These are phyloP conservation scores for Candida nonsorbophila DNA, from an alignment of 805 yeast genomes.

Conservation along the genomic window DNA sequence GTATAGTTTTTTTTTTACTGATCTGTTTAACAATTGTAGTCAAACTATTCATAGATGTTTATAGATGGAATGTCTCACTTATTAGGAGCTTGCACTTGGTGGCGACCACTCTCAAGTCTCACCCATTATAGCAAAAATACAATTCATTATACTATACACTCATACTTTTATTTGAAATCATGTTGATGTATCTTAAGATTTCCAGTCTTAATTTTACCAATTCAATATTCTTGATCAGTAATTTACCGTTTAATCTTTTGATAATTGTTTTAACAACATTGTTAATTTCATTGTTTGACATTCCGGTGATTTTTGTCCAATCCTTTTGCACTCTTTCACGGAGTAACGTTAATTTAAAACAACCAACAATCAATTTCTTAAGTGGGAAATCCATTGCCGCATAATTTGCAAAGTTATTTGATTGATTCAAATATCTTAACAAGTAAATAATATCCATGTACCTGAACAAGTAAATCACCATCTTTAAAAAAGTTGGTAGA, in stretches of 20 bases:
- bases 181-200: slow-evolving; percentile 36
- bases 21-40: too few relatives aligned
- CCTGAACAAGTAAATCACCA: slow-evolving; percentile 37
- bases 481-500: slow-evolving; percentile 32
- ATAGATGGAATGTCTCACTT: background rate
- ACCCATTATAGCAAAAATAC: too few relatives aligned
- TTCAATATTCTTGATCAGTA: slow-evolving; percentile 32
- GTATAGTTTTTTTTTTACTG: too few relatives aligned
- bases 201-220: slow-evolving; percentile 31
- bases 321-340: slow-evolving; percentile 23
- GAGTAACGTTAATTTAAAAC: slow-evolving; percentile 33
- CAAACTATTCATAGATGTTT: background rate
- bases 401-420: slow-evolving; percentile 39
- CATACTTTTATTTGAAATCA: slow-evolving; percentile 20
- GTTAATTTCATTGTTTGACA: slow-evolving; percentile 29
- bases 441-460: slow-evolving; percentile 43
- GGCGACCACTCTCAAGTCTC: background rate
- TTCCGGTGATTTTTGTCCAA: slow-evolving; percentile 34
- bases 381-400: slow-evolving; percentile 40
- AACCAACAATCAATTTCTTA: slow-evolving; percentile 36
- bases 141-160: slow-evolving; percentile 3
- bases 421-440: slow-evolving; percentile 39
- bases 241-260: slow-evolving; percentile 36
- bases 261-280: slow-evolving; percentile 29
- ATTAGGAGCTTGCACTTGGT: background rate